Evolutionary conservation across 495 filamentous ascomycete species (phyloP).

Genomic region (Trichocladium uniseriatum): DNA sequence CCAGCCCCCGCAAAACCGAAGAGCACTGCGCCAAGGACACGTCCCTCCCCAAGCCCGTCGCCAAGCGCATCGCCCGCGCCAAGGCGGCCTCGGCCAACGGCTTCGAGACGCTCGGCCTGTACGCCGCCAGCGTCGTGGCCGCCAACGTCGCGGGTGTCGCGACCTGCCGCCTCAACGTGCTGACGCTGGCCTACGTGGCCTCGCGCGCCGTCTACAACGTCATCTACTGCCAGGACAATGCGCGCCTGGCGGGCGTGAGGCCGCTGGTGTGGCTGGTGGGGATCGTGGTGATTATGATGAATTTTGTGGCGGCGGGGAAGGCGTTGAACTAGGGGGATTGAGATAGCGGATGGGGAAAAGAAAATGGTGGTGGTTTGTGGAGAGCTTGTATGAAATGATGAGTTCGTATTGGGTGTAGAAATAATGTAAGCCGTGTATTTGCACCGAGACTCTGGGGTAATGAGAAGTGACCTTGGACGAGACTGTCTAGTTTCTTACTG

Average conservation of each 20-base stretch:
- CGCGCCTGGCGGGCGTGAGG: slow-evolving; percentile 25
- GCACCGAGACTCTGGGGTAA: no score
- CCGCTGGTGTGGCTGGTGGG: slow-evolving; percentile 32
- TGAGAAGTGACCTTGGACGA: no score
- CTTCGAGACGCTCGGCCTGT: slow-evolving; percentile 43
- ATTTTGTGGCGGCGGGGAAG: slow-evolving; percentile 39
- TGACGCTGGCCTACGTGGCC: slow-evolving; percentile 34
- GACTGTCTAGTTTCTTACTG: no score
- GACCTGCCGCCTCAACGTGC: slow-evolving; percentile 28
- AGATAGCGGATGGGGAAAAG: neutral
- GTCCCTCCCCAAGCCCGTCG: slow-evolving; percentile 15
- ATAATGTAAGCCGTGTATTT: no score
- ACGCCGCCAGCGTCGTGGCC: slow-evolving; percentile 41
- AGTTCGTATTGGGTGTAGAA: no score
- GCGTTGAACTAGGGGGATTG: slow-evolving; percentile 5
- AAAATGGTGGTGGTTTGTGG: no score
- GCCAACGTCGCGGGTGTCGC: slow-evolving; percentile 36
- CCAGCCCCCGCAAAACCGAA: slow-evolving; percentile 21
- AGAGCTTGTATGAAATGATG: no score
- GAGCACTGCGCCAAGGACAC: slow-evolving; percentile 29
- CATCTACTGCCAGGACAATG: slow-evolving; percentile 37
- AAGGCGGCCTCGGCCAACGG: slow-evolving; percentile 39
- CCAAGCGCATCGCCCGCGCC: slow-evolving; percentile 36
- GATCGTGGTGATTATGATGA: slow-evolving; percentile 19
- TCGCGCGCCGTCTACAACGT: slow-evolving; percentile 37